Evolutionary conservation across 441 rosid species (phyloP).

Genomic region (Corymbia calophylla): DNA sequence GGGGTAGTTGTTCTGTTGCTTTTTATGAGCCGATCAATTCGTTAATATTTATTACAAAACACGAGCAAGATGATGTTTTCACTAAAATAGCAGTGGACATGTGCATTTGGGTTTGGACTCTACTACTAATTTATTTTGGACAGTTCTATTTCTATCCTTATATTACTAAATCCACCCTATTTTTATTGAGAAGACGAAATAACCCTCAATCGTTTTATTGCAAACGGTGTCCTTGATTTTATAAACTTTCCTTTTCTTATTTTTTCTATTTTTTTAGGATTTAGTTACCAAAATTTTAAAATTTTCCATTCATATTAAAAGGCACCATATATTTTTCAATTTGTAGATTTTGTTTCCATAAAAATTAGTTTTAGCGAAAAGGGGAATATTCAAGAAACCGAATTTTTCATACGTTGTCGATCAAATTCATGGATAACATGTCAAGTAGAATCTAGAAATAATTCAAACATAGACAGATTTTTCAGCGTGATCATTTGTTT

Average conservation of each 20-base stretch:
- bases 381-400: neutral
- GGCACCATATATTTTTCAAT: neutral
- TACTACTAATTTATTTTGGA: too few species aligned
- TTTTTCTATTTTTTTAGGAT: too few species aligned
- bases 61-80: neutral
- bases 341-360: too few species aligned
- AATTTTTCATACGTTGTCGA: neutral
- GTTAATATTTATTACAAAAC: too few species aligned
- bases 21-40: neutral
- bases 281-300: neutral
- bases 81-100: neutral
- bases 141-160: neutral
- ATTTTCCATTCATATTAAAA: neutral
- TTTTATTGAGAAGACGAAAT: too few species aligned
- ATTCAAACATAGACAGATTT: neutral
- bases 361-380: too few species aligned
- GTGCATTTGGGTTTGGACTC: neutral
- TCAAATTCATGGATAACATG: neutral
- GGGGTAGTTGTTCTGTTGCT: neutral
- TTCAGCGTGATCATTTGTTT: too few species aligned
- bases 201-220: neutral
- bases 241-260: neutral
- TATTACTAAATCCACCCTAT: too few species aligned
- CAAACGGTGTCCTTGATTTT: rapidly evolving
- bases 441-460: too few species aligned